A percentile compares a stretch with the other conserved stretches of the same genome.
Conservation (phyloP, 495 filamentous ascomycete species). For the Aspergillus avenaceus region DNA sequence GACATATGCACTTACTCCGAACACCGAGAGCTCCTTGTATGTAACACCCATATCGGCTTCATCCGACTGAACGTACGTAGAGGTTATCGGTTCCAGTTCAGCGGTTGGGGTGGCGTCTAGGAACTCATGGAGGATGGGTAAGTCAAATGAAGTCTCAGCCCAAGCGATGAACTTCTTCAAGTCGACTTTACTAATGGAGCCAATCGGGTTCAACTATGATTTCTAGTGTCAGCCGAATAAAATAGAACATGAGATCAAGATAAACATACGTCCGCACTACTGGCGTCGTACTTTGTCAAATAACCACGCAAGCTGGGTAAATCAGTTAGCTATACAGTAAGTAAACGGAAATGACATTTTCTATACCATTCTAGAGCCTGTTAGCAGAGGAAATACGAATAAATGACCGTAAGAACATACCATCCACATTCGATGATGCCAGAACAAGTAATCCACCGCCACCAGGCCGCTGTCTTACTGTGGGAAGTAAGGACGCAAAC, state of each 20-base stretch:
- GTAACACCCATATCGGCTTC: constrained; percentile 74
- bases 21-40: constrained; percentile 51
- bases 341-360: background rate
- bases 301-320: constrained; percentile 57
- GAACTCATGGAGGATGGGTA: constrained; percentile 74
- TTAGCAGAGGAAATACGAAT: constrained; percentile 8
- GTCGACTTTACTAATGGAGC: constrained; percentile 68
- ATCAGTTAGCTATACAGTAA: background rate
- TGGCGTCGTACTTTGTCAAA: constrained; percentile 67
- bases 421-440: constrained; percentile 57
- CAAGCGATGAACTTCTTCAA: constrained; percentile 74
- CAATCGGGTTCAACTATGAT: constrained; percentile 60
- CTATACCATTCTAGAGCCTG: constrained; percentile 31
- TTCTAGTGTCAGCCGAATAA: constrained; percentile 2
- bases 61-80: constrained; percentile 47
- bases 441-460: constrained; percentile 62
- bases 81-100: constrained; percentile 77
- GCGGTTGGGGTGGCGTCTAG: constrained; percentile 73
- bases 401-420: constrained; percentile 9
- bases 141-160: constrained; percentile 54
- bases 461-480: constrained; percentile 45
- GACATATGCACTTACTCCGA: too few species aligned
- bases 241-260: background rate
- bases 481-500: constrained; percentile 65
- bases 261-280: constrained; percentile 47